These are phyloP conservation scores for Yarrowia hollandica DNA, from an alignment of 805 yeast species.

Conservation along the genomic window DNA sequence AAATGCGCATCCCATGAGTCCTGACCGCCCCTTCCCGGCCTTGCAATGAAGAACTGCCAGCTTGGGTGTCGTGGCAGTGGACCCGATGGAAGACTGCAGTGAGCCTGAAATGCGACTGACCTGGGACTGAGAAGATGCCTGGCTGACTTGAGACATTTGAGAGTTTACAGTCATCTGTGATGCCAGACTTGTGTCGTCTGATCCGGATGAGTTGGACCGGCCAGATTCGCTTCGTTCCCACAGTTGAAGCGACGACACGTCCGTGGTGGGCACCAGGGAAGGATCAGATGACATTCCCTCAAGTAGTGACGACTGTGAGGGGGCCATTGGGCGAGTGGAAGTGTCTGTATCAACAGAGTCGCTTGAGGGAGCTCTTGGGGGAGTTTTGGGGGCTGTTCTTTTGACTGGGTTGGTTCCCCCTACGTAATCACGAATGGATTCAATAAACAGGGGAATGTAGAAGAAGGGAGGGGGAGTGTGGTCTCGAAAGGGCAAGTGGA, in stretches of 20 bases:
- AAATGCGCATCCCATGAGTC: conserved; percentile 70
- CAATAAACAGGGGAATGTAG: conserved; percentile 48
- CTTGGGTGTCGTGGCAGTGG: not conserved
- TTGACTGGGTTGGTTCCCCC: conserved; percentile 22
- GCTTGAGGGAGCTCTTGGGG: conserved; percentile 12
- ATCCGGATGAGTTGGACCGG: conserved; percentile 4
- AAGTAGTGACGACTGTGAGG: not conserved
- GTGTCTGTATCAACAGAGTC: not conserved
- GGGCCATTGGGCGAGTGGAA: conserved; percentile 9
- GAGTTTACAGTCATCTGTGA: conserved; percentile 2
- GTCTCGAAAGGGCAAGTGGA: conserved; percentile 65
- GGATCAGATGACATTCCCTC: conserved; percentile 10
- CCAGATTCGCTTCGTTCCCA: conserved; percentile 7
- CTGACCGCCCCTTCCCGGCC: conserved; percentile 91
- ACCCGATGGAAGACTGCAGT: not conserved
- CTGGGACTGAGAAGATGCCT: conserved; percentile 19
- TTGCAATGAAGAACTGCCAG: conserved; percentile 76
- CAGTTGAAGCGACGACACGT: conserved; percentile 20
- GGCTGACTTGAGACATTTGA: conserved; percentile 12
- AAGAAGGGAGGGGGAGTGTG: conserved; percentile 72
- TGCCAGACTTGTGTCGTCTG: conserved; percentile 44
- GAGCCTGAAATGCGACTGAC: conserved; percentile 15
- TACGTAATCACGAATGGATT: conserved; percentile 50
- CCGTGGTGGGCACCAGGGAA: conserved; percentile 4
- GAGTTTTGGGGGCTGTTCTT: not conserved